A percentile compares a stretch with the other conserved stretches of the same genome.
These are phyloP conservation scores for Podospora pseudopauciseta DNA, from an alignment of 495 filamentous ascomycete genomes.

Conservation along the genomic window DNA sequence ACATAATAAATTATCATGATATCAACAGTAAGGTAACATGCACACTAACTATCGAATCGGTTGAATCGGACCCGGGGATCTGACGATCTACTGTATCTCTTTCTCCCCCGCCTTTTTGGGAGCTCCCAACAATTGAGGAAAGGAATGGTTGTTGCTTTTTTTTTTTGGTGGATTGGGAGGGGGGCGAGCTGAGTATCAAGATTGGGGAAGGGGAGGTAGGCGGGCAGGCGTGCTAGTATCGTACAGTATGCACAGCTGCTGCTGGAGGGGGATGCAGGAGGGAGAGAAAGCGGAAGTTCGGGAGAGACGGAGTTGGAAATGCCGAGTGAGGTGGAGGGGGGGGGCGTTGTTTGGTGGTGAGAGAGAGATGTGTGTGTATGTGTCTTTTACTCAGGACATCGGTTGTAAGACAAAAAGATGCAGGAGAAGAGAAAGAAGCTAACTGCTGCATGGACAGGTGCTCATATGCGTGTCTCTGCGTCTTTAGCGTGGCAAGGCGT, in stretches of 20 bases:
- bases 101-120: neutral
- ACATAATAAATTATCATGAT: neutral
- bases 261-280: neutral
- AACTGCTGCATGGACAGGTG: neutral
- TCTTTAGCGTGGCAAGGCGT: neutral
- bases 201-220: neutral
- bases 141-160: neutral
- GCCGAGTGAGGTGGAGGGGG: neutral
- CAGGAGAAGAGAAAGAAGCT: neutral
- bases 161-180: neutral
- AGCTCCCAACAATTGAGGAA: too few relatives aligned
- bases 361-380: neutral
- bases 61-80: neutral
- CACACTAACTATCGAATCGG: too few relatives aligned
- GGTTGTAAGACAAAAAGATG: neutral
- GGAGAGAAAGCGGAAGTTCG: neutral
- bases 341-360: neutral
- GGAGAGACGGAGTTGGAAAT: neutral
- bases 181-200: neutral
- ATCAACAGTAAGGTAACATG: neutral
- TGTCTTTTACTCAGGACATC: neutral
- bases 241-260: neutral
- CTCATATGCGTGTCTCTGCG: neutral
- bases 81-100: neutral
- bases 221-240: neutral